Percentiles rank a stretch among this genome's conserved stretches.
Evolutionary conservation across 75 land plant species (phyloP).

Genomic region (Isoetes taiwanensis): DNA sequence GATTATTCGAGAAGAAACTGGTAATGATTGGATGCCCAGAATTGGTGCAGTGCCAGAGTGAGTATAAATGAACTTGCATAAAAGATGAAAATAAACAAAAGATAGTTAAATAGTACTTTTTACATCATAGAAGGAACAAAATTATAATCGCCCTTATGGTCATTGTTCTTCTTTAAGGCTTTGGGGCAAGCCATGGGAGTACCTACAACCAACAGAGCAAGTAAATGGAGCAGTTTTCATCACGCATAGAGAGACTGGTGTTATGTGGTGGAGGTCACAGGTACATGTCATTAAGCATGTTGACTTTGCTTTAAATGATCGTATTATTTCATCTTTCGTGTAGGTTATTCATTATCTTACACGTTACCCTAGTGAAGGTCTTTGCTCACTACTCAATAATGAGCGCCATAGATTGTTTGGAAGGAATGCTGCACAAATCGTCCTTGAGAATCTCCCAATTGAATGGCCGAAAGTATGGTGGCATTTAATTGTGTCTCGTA

Average conservation of each 20-base stretch:
- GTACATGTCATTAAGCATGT: neutral
- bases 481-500: neutral
- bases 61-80: neutral
- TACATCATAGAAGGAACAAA: too few relatives aligned
- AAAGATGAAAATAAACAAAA: too few relatives aligned
- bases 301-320: too few relatives aligned
- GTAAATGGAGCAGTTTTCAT: too few relatives aligned
- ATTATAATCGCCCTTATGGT: too few relatives aligned
- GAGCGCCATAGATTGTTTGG: neutral
- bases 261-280: conserved; percentile 1
- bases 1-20: neutral
- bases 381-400: neutral
- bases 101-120: too few relatives aligned
- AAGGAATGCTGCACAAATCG: neutral
- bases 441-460: neutral
- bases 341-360: neutral
- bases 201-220: neutral
- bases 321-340: neutral
- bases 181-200: neutral
- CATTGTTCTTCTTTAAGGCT: neutral
- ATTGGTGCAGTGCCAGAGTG: neutral
- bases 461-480: neutral
- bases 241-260: neutral
- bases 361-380: neutral
- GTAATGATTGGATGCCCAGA: neutral